phyloP scores from a whole-genome alignment of 441 rosid species.

The Kokia cookei region DNA sequence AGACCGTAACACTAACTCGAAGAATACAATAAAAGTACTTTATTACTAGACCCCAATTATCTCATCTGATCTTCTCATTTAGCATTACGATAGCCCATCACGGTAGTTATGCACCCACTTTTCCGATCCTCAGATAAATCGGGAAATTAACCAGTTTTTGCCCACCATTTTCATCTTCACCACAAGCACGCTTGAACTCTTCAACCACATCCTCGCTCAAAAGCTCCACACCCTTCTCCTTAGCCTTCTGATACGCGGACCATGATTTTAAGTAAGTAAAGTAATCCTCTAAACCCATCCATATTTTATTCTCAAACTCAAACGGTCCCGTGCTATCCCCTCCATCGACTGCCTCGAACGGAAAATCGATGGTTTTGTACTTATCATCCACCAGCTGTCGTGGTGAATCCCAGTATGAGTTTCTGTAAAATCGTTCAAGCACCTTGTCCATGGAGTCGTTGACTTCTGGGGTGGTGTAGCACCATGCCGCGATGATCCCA shows the following conservation, averaged over 20 bases:
- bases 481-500: constrained; percentile 81
- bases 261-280: constrained; percentile 57
- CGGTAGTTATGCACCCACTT: constrained; percentile 16
- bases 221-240: constrained; percentile 59
- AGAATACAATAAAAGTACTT: too few relatives aligned
- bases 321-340: constrained; percentile 44
- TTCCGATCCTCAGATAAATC: constrained; percentile 60
- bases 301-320: constrained; percentile 42
- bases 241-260: constrained; percentile 80
- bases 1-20: too few relatives aligned
- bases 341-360: constrained; percentile 57
- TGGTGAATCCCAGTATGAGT: constrained; percentile 51
- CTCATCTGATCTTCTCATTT: too few relatives aligned
- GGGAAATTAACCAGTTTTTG: constrained; percentile 58
- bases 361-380: constrained; percentile 49
- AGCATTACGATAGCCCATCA: too few relatives aligned
- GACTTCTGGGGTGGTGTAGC: constrained; percentile 65
- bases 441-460: constrained; percentile 44
- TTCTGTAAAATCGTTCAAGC: constrained; percentile 36
- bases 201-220: constrained; percentile 32
- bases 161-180: constrained; percentile 31
- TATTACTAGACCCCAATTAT: too few relatives aligned
- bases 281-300: constrained; percentile 50
- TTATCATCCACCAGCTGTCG: constrained; percentile 51
- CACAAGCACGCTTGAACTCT: constrained; percentile 55